phyloP scores from a whole-genome alignment of 257 asterid species.

The Gentiana dahurica region DNA sequence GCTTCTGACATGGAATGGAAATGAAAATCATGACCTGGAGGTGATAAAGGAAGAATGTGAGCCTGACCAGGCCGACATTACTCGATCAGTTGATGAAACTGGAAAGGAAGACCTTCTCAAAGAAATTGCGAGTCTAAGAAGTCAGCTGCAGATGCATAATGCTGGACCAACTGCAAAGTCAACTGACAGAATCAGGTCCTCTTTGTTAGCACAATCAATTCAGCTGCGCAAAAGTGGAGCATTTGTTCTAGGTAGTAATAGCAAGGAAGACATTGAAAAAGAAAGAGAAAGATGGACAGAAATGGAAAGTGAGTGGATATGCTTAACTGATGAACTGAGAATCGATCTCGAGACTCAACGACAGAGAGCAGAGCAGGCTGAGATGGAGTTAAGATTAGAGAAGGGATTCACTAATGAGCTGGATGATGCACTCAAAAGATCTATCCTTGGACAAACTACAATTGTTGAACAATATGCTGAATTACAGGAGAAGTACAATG shows the following conservation, averaged over 20 bases:
- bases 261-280: constrained; percentile 68
- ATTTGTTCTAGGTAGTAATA: constrained; percentile 20
- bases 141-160: constrained; percentile 40
- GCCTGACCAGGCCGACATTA: constrained; percentile 7
- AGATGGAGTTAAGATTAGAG: constrained; percentile 67
- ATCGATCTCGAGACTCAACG: constrained; percentile 73
- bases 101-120: constrained; percentile 60
- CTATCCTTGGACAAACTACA: constrained; percentile 69
- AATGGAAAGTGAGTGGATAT: constrained; percentile 98
- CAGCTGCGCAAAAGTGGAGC: constrained; percentile 65
- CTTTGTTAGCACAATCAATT: constrained; percentile 72
- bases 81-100: constrained; percentile 28
- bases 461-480: constrained; percentile 91
- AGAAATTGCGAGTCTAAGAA: constrained; percentile 58
- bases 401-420: constrained; percentile 70
- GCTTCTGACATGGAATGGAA: constrained; percentile 50
- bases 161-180: constrained; percentile 49
- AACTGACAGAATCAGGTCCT: constrained; percentile 54
- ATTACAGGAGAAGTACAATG: constrained; percentile 81
- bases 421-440: constrained; percentile 77
- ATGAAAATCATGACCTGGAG: constrained; percentile 37
- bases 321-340: constrained; percentile 84
- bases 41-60: constrained; percentile 44
- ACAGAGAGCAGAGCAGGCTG: constrained; percentile 56
- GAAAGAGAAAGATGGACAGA: constrained; percentile 87